Percentiles rank a stretch among this genome's conserved stretches.
Evolutionary conservation across 345 rosid species (phyloP).

Genomic region (Eucalyptus viminalis): DNA sequence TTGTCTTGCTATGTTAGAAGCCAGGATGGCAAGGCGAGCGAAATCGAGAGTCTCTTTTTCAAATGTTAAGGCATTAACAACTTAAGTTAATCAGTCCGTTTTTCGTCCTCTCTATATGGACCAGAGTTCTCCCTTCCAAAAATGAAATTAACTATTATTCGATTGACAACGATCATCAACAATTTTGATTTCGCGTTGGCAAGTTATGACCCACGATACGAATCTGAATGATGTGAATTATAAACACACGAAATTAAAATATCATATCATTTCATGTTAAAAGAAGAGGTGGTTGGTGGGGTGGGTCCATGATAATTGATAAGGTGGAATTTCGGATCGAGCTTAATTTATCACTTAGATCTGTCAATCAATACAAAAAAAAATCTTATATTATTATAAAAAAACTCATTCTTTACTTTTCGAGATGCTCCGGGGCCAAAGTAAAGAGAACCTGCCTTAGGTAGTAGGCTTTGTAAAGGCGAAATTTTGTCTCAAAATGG

Average conservation of each 20-base stretch:
- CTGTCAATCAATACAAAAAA: not conserved
- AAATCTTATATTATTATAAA: fast-evolving
- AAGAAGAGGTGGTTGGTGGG: not conserved
- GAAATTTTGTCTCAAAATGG: not conserved
- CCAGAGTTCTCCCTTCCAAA: not conserved
- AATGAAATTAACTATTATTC: fast-evolving
- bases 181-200: fast-evolving
- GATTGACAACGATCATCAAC: fast-evolving
- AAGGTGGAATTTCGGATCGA: not conserved
- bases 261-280: fast-evolving
- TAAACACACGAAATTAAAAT: not conserved
- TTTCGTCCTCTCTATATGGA: not conserved
- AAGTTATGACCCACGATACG: fast-evolving
- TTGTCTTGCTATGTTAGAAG: not conserved
- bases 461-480: not conserved
- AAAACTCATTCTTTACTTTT: not conserved
- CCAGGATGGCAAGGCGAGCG: not conserved
- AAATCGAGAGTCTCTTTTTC: not conserved
- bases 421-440: not conserved
- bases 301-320: not conserved
- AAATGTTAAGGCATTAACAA: not conserved
- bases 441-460: not conserved
- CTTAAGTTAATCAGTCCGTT: not conserved
- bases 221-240: fast-evolving
- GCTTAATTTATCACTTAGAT: not conserved